Evolutionary conservation across 257 asterid genomes (phyloP).

Genomic region (Jaltomata sinuosa): DNA sequence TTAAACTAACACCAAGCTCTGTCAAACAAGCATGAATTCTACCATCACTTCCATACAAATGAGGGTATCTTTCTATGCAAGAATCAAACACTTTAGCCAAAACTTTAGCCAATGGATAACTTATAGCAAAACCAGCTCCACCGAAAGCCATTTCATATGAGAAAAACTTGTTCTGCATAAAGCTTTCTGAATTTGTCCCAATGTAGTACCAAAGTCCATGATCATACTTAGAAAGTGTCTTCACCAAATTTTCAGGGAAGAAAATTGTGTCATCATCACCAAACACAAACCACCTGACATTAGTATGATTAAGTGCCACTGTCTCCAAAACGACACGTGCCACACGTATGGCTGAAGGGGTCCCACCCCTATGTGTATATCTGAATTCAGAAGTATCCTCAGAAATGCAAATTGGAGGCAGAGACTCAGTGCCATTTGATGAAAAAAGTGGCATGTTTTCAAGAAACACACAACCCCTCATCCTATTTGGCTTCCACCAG

Average conservation of each 20-base stretch:
- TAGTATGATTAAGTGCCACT: constrained; percentile 35
- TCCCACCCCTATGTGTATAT: constrained; percentile 51
- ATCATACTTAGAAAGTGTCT: constrained; percentile 69
- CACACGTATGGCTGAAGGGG: constrained; percentile 63
- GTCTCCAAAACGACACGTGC: constrained; percentile 66
- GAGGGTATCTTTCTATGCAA: constrained; percentile 55
- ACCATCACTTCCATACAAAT: constrained; percentile 64
- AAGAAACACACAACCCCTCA: constrained; percentile 75
- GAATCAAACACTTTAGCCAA: constrained; percentile 59
- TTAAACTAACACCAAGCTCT: constrained; percentile 67
- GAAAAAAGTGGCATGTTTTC: constrained; percentile 28
- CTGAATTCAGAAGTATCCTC: constrained; percentile 54
- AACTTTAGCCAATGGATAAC: constrained; percentile 64
- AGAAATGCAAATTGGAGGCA: constrained; percentile 59
- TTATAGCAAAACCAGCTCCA: constrained; percentile 89
- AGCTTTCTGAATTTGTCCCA: constrained; percentile 64
- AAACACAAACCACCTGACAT: constrained; percentile 80
- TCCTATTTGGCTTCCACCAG: constrained; percentile 69
- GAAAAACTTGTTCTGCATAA: constrained; percentile 38
- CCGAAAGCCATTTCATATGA: constrained; percentile 79
- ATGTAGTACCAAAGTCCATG: constrained; percentile 67
- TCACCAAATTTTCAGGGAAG: constrained; percentile 74
- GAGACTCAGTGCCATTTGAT: background rate
- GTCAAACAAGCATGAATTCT: constrained; percentile 62
- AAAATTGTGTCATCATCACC: constrained; percentile 86